Evolutionary conservation across 169 alveolate genomes (phyloP).

Genomic region (Eimeria mitis): DNA sequence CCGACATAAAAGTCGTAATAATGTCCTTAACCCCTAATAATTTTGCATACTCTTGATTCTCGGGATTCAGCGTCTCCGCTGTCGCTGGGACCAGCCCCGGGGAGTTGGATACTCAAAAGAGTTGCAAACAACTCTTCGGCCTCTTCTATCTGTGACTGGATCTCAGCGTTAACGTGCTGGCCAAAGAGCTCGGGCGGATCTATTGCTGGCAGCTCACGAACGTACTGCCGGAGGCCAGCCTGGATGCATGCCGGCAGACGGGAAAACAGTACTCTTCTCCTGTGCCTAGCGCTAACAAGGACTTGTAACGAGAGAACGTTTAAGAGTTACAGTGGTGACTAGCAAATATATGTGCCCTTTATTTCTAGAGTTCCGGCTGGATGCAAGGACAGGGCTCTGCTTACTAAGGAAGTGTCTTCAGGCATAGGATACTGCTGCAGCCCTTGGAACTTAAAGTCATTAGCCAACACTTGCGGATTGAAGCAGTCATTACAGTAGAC

Average conservation of each 20-base stretch:
- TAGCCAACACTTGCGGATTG: slow-evolving; percentile 89
- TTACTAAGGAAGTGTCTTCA: slow-evolving; percentile 86
- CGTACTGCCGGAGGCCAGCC: slow-evolving; percentile 76
- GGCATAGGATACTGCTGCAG: slow-evolving; percentile 88
- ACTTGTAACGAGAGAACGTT: not conserved
- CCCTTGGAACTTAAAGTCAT: slow-evolving; percentile 83
- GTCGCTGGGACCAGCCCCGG: slow-evolving; percentile 89
- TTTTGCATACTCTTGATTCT: slow-evolving; percentile 55
- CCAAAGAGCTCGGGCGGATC: slow-evolving; percentile 97
- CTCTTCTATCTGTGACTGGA: slow-evolving; percentile 92
- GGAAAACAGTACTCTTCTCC: not conserved
- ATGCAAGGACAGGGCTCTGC: not conserved
- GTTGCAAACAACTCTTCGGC: slow-evolving; percentile 92
- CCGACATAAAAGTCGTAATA: not conserved
- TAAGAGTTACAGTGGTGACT: not conserved
- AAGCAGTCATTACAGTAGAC: slow-evolving; percentile 93
- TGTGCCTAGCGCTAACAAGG: not conserved
- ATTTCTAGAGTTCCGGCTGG: not conserved
- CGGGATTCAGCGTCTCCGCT: slow-evolving; percentile 80
- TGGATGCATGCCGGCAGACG: slow-evolving; percentile 15
- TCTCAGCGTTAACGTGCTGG: slow-evolving; percentile 97
- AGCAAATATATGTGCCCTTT: not conserved
- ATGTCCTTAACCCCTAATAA: not conserved
- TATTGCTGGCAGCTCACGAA: slow-evolving; percentile 83
- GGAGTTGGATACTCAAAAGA: slow-evolving; percentile 90